Conservation (phyloP, 225 moss, liverwort and hornwort species). For the Polytrichum formosum region DNA sequence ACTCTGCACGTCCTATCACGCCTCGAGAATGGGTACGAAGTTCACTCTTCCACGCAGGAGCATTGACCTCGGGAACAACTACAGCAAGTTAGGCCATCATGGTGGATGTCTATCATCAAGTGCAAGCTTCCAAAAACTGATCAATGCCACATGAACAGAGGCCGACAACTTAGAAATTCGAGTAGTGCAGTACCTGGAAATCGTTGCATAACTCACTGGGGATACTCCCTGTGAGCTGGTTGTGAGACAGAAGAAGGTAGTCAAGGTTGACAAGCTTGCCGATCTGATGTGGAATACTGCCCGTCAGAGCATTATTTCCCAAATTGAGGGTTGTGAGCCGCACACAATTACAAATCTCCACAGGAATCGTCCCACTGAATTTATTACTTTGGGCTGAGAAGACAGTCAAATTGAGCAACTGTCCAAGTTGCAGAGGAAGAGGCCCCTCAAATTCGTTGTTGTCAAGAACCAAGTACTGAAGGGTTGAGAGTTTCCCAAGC, state of each 20-base stretch:
- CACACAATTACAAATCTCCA: slow-evolving; percentile 63
- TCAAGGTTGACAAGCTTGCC: slow-evolving; percentile 74
- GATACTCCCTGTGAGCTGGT: slow-evolving; percentile 63
- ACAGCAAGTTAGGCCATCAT: neutral
- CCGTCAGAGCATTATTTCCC: slow-evolving; percentile 62
- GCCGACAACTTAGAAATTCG: neutral
- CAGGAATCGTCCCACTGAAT: slow-evolving; percentile 60
- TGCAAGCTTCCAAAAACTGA: neutral
- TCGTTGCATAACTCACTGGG: slow-evolving; percentile 55
- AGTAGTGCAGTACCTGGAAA: slow-evolving; percentile 37
- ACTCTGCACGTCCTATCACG: neutral
- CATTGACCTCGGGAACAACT: neutral
- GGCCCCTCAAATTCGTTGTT: slow-evolving; percentile 41
- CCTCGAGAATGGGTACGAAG: too few species aligned
- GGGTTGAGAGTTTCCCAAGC: slow-evolving; percentile 22
- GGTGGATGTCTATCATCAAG: too few species aligned
- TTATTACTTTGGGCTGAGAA: slow-evolving; percentile 59
- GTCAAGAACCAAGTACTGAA: slow-evolving; percentile 31
- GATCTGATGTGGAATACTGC: slow-evolving; percentile 55
- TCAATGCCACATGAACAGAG: neutral
- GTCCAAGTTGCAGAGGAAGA: slow-evolving; percentile 40
- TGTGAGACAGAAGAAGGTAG: slow-evolving; percentile 62
- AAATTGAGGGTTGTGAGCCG: slow-evolving; percentile 68
- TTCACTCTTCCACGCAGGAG: neutral
- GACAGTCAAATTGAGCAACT: slow-evolving; percentile 43